Evolutionary conservation across 169 alveolate species (phyloP).

Genomic region (Eimeria sp.): DNA sequence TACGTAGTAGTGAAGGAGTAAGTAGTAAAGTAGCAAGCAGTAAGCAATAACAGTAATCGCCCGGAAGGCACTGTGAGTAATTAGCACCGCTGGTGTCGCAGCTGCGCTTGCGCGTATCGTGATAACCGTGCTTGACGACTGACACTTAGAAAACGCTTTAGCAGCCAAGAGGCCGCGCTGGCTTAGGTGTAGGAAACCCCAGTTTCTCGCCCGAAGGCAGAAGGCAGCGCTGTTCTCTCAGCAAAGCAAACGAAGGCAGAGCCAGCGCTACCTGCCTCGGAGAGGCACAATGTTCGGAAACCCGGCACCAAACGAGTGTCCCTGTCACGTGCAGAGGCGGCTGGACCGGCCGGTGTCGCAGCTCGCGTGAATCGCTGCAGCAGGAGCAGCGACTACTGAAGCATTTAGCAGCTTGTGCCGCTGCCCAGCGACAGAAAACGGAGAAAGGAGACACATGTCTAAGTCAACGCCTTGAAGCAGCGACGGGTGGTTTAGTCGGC

Average conservation of each 20-base stretch:
- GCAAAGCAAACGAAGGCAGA: conserved; percentile 1
- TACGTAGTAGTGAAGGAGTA: too few relatives aligned
- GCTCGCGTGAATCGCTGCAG: conserved; percentile 18
- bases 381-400: background rate
- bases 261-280: conserved; percentile 18
- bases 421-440: conserved; percentile 6
- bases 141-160: background rate
- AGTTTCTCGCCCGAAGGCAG: background rate
- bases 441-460: conserved; percentile 22
- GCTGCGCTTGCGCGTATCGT: background rate
- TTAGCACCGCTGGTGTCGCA: background rate
- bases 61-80: too few relatives aligned
- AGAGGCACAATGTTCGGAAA: conserved; percentile 17
- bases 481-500: background rate
- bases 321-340: conserved; percentile 20
- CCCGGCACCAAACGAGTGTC: conserved; percentile 7
- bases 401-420: conserved; percentile 26
- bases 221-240: conserved; percentile 7
- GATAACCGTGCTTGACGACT: background rate
- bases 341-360: conserved; percentile 23
- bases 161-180: conserved; percentile 25
- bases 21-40: background rate
- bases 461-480: conserved; percentile 5
- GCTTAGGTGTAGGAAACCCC: conserved; percentile 21
- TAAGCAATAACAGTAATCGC: background rate